Evolutionary conservation across 23 red algal species (phyloP), one percentile per base, ranked within the genome.

Genomic region (Gracilariopsis chorda): DNA sequence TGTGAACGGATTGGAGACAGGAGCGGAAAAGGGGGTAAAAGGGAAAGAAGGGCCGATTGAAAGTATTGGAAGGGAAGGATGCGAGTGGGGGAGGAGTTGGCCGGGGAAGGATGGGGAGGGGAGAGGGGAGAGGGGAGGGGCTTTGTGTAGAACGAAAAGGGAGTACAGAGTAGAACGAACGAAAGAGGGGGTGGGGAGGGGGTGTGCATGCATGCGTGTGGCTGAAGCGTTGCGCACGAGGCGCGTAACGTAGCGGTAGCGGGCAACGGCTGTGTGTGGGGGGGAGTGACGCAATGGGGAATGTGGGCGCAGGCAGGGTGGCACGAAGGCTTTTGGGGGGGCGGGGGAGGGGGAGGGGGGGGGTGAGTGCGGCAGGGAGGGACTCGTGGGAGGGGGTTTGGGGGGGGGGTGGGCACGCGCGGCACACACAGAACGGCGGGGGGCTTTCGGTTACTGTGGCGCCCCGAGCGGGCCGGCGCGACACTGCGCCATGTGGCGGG

Each of bases 211-310:
- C 44, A 45, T 16, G 80, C 55, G 59, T 39, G 42, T 56, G 53
- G 80, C 67, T 45, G 40, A 73, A 73, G 67, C 67, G 67, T 73
- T 73, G 67, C 67, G 67, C 67, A 73, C 40, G 67, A 19, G 67
- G 47, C 67, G 67, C 67, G 47, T 73, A 73, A 73, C 67, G 67
- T 73, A 73, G 67, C 67, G 20, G 67, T 42, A 73, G 67, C 40
- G 67, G 67, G 67, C 67, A 73, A 73, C 67, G 67, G n/a, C 67
- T 73, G 67, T 20, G 40, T 36, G 28, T 36, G 67, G n/a, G 35
- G 13, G 63, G 24, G 63, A n/a, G n/a, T n/a, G n/a, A n/a, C n/a
- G n/a, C n/a, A n/a, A n/a, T n/a, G n/a, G 21, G 55, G 55, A 59
- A 25, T 27, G 55, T 19, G 5, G 7, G 33, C 7, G 44, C 20